Percentiles rank a stretch among this genome's conserved stretches.
phyloP scores from a whole-genome alignment of 2,329 filamentous ascomycete species.

The Plectosphaerella cucumerina region DNA sequence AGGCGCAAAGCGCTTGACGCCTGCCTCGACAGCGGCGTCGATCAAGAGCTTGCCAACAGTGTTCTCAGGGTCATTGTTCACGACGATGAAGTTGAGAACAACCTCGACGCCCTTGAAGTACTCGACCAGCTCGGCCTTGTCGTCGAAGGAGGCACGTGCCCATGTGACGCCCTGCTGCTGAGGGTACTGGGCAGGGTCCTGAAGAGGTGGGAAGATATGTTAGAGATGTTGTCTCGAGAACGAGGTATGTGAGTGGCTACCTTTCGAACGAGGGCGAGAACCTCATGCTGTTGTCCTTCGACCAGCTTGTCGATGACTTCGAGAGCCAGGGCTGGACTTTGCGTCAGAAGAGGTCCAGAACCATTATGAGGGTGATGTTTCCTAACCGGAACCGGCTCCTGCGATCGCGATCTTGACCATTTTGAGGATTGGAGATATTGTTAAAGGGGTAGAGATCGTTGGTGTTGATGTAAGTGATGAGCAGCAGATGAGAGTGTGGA shows the following conservation, averaged over 20 bases:
- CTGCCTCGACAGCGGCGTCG: conserved; percentile 53
- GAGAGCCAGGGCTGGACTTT: conserved; percentile 11
- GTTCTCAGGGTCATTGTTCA: conserved; percentile 24
- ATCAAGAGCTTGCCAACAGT: conserved; percentile 50
- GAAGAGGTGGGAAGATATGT: background rate
- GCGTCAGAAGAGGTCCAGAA: background rate
- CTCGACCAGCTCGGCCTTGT: conserved; percentile 29
- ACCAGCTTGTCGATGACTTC: conserved; percentile 15
- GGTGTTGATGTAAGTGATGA: background rate
- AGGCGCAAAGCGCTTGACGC: conserved; percentile 57
- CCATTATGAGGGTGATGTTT: background rate
- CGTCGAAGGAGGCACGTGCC: conserved; percentile 38
- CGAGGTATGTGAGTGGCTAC: conserved; percentile 4
- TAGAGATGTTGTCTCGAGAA: background rate
- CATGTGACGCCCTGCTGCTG: conserved; percentile 27
- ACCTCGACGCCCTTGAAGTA: conserved; percentile 43
- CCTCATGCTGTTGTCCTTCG: conserved; percentile 13
- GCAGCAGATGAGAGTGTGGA: background rate
- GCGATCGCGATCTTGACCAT: conserved; percentile 12
- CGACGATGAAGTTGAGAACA: conserved; percentile 45
- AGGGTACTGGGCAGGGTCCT: conserved; percentile 13
- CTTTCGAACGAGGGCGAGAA: conserved; percentile 19
- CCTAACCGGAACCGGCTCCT: conserved; percentile 8
- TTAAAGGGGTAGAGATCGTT: background rate
- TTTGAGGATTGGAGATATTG: background rate